These are phyloP conservation scores for Thermomyces lanuginosus DNA, from an alignment of 2,329 filamentous ascomycete genomes.

Conservation along the genomic window DNA sequence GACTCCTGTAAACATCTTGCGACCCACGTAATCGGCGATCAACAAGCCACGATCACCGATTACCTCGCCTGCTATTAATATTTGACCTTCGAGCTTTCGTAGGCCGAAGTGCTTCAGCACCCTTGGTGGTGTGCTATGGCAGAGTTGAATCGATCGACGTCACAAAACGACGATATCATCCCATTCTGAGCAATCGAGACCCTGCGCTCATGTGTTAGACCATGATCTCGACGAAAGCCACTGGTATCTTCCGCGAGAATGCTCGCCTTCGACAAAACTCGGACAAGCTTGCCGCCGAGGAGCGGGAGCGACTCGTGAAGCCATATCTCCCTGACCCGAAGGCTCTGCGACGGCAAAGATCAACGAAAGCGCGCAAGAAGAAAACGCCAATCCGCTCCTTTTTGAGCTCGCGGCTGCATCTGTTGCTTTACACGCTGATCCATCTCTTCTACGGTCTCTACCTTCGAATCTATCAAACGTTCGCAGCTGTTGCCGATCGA, in stretches of 20 bases:
- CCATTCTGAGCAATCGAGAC: no score
- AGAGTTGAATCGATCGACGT: no score
- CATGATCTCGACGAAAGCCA: constrained; percentile 20
- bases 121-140: no score
- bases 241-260: constrained; percentile 23
- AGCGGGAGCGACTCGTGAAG: constrained; percentile 37
- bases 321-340: constrained; percentile 36
- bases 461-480: constrained; percentile 63
- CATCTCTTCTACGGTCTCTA: constrained; percentile 79
- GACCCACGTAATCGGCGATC: no score
- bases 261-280: constrained; percentile 24
- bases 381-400: constrained; percentile 28
- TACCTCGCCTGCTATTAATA: no score
- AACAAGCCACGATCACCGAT: no score
- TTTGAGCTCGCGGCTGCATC: constrained; percentile 28
- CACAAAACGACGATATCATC: no score
- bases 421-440: constrained; percentile 29
- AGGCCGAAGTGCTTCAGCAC: no score
- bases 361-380: constrained; percentile 13
- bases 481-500: constrained; percentile 61
- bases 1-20: no score
- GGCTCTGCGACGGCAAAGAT: constrained; percentile 8
- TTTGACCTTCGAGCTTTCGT: no score
- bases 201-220: no score
- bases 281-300: constrained; percentile 25